A percentile compares a stretch with the other conserved stretches of the same genome.
Conservation (phyloP, 1,139 yeast genomes). For the Candida pseudoviswanathii region DNA sequence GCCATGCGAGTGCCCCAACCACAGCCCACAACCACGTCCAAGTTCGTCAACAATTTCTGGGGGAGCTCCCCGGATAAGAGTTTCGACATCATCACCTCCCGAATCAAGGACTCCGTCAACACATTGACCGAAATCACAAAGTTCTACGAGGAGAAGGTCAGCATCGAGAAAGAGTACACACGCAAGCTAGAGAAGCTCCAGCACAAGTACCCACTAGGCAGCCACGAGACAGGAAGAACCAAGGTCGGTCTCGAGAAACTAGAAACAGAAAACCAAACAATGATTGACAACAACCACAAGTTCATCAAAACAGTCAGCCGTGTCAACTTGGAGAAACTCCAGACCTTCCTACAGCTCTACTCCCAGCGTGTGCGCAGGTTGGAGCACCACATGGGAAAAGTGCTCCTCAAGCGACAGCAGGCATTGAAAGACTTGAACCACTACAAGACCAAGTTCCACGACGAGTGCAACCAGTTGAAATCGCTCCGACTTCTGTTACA, state of each 20-base stretch:
- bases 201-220: slow-evolving; percentile 49
- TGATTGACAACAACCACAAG: slow-evolving; percentile 35
- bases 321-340: slow-evolving; percentile 37
- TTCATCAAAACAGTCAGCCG: slow-evolving; percentile 34
- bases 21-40: neutral
- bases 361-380: slow-evolving; percentile 34
- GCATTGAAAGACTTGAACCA: slow-evolving; percentile 37
- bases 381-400: slow-evolving; percentile 39
- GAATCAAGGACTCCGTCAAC: slow-evolving; percentile 33
- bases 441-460: slow-evolving; percentile 57
- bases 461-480: slow-evolving; percentile 60
- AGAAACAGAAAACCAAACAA: slow-evolving; percentile 49
- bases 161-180: slow-evolving; percentile 75
- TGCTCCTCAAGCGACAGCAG: slow-evolving; percentile 29
- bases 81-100: slow-evolving; percentile 30
- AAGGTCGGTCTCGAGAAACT: slow-evolving; percentile 63
- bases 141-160: slow-evolving; percentile 52
- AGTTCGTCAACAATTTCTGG: slow-evolving; percentile 50
- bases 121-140: slow-evolving; percentile 47
- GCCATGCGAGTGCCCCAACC: neutral
- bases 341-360: slow-evolving; percentile 33
- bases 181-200: slow-evolving; percentile 55
- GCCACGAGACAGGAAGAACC: slow-evolving; percentile 60
- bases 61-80: slow-evolving; percentile 38
- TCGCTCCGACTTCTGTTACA: slow-evolving; percentile 64